phyloP scores from a whole-genome alignment of 352 stramenopile species.

The Globisporangium acanthophoron region DNA sequence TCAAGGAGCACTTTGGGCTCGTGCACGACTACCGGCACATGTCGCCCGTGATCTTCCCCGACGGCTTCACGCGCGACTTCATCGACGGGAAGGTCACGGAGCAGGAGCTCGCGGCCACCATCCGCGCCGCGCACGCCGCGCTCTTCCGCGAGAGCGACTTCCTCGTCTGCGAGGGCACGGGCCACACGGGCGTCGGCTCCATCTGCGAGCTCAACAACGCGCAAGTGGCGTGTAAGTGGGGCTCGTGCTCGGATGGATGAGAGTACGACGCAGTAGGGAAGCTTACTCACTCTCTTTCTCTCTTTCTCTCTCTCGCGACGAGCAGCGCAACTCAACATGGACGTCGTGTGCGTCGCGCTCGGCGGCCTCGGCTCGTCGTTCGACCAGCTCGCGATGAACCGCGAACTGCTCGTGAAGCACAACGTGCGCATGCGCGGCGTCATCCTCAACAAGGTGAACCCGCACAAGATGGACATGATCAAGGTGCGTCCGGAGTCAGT shows the following conservation, averaged over 20 bases:
- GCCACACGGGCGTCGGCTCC: conserved; percentile 87
- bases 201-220: conserved; percentile 91
- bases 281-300: background rate
- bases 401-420: conserved; percentile 75
- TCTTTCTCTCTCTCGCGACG: background rate
- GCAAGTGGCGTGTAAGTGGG: conserved; percentile 65
- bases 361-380: conserved; percentile 81
- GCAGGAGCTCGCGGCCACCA: conserved; percentile 69
- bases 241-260: background rate
- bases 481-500: conserved; percentile 28
- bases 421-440: conserved; percentile 71
- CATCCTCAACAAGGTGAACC: conserved; percentile 88
- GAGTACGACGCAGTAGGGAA: background rate
- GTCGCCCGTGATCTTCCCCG: conserved; percentile 96
- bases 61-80: conserved; percentile 95
- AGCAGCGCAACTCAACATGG: conserved; percentile 71
- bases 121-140: conserved; percentile 74
- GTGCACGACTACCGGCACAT: conserved; percentile 96
- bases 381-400: conserved; percentile 82
- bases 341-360: conserved; percentile 75
- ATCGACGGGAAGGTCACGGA: conserved; percentile 94
- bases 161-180: conserved; percentile 94
- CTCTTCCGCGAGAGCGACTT: conserved; percentile 88
- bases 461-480: conserved; percentile 89
- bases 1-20: conserved; percentile 96